Conservation (phyloP, 1,284 basidiomycete genomes). For the Irpex lacteus region DNA sequence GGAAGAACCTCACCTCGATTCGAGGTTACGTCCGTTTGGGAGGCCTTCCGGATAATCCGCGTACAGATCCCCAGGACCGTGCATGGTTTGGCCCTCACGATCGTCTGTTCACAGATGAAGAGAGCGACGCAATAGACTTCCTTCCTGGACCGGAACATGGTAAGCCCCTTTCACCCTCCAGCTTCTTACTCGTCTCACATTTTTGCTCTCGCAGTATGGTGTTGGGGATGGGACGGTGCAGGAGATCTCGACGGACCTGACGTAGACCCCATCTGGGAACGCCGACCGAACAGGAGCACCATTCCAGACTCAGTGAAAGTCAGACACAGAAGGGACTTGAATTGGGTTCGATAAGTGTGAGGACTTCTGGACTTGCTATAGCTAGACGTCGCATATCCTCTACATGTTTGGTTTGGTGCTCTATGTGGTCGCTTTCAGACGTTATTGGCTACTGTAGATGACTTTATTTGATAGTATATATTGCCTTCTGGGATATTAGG, state of each 20-base stretch:
- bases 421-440: background rate
- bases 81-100: slow-evolving; percentile 96
- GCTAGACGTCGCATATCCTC: background rate
- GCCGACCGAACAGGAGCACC: slow-evolving; percentile 69
- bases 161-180: slow-evolving; percentile 37
- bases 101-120: slow-evolving; percentile 85
- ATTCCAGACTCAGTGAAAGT: slow-evolving; percentile 63
- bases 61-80: slow-evolving; percentile 91
- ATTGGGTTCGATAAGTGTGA: slow-evolving; percentile 11
- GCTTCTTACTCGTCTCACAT: background rate
- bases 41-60: slow-evolving; percentile 90
- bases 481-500: background rate
- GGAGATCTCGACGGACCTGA: slow-evolving; percentile 94
- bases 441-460: background rate
- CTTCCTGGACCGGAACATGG: slow-evolving; percentile 82
- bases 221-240: slow-evolving; percentile 98
- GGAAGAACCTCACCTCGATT: slow-evolving; percentile 90
- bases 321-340: slow-evolving; percentile 65
- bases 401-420: background rate
- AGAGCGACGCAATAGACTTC: slow-evolving; percentile 75
- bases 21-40: slow-evolving; percentile 88
- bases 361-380: background rate
- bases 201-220: slow-evolving; percentile 70
- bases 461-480: background rate
- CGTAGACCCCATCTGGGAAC: slow-evolving; percentile 94